These are phyloP conservation scores for Aspergillus texensis DNA, from an alignment of 2,329 filamentous ascomycete genomes.

Conservation along the genomic window DNA sequence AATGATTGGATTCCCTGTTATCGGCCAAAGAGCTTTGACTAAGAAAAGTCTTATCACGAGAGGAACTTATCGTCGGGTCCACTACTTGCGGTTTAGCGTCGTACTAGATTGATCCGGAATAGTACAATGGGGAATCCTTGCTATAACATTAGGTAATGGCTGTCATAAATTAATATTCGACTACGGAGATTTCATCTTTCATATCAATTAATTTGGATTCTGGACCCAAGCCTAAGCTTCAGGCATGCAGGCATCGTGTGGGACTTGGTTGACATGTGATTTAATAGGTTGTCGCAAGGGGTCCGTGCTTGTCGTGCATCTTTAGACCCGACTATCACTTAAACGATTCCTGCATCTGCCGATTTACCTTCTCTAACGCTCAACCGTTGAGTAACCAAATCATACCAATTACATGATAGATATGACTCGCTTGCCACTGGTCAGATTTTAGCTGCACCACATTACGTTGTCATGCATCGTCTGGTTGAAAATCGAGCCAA, in stretches of 20 bases:
- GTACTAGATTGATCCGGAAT: not conserved
- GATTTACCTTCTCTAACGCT: not conserved
- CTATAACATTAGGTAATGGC: not conserved
- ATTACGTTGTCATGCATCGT: not conserved
- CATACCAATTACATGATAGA: not conserved
- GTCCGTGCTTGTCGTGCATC: not conserved
- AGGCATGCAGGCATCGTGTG: not conserved
- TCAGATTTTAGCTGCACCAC: not conserved
- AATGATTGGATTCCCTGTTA: not conserved
- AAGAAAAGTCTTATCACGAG: conserved; percentile 12
- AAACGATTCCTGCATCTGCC: not conserved
- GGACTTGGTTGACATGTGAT: not conserved
- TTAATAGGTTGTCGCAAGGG: not conserved
- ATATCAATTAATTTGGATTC: not conserved
- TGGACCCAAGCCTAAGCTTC: not conserved
- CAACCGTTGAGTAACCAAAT: not conserved
- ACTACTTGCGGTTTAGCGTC: conserved; percentile 2
- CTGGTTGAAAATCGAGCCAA: not conserved
- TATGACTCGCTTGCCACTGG: not conserved
- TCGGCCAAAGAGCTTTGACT: not conserved
- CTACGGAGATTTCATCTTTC: not conserved
- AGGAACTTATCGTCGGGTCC: conserved; percentile 4
- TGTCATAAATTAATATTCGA: not conserved
- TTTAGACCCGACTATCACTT: not conserved
- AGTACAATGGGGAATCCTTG: not conserved